Evolutionary conservation across 176 grass and related monocot species (phyloP).

Genomic region (Melocanna baccifera): DNA sequence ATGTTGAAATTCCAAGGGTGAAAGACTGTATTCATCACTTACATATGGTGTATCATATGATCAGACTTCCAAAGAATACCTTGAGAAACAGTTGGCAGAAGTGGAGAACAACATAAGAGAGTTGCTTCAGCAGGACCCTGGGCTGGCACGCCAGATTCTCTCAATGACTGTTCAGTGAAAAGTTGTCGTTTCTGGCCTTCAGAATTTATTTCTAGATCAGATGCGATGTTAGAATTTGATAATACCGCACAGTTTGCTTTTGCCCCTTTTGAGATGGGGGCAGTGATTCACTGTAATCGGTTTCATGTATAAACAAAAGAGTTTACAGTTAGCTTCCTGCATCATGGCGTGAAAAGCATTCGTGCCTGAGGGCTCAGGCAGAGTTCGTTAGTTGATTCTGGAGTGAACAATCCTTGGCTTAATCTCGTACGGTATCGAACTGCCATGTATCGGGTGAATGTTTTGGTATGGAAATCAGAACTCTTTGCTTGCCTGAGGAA

Average conservation of each 20-base stretch:
- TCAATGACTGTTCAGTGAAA: constrained; percentile 74
- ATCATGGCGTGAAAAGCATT: background rate
- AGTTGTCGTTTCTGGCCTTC: background rate
- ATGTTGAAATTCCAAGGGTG: background rate
- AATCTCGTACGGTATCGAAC: background rate
- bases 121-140: constrained; percentile 83
- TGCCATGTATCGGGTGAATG: background rate
- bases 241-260: background rate
- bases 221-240: background rate
- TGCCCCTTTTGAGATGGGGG: background rate
- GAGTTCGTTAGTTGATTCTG: background rate
- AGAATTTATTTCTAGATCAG: background rate
- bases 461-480: background rate
- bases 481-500: background rate
- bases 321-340: background rate
- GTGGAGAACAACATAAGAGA: constrained; percentile 85
- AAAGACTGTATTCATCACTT: background rate
- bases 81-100: constrained; percentile 87
- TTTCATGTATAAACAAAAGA: background rate
- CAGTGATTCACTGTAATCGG: background rate
- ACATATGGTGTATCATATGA: background rate
- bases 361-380: background rate
- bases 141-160: constrained; percentile 77
- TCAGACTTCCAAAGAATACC: constrained; percentile 82
- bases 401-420: background rate